These are phyloP conservation scores for Mycena galericulata DNA, from an alignment of 768 basidiomycete genomes.

Conservation along the genomic window DNA sequence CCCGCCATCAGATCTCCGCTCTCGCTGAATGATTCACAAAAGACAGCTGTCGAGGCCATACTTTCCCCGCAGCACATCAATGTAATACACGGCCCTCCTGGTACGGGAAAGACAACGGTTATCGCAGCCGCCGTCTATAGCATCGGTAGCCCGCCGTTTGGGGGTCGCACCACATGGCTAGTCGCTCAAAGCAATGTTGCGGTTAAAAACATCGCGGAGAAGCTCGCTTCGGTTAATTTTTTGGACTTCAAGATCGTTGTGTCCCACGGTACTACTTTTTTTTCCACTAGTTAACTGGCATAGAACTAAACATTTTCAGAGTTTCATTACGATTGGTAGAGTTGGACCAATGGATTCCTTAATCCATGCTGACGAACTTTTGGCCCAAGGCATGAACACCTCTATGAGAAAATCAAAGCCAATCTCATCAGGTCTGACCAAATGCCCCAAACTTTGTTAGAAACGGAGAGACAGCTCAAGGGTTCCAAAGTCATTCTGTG, in stretches of 20 bases:
- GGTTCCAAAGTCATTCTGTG: constrained; percentile 70
- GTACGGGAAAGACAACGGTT: constrained; percentile 74
- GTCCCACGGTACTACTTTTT: constrained; percentile 50
- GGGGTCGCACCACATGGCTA: constrained; percentile 64
- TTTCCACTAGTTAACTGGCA: too few species aligned
- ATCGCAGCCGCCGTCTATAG: constrained; percentile 63
- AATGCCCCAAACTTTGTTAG: constrained; percentile 40
- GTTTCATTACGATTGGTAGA: constrained; percentile 75
- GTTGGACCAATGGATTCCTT: constrained; percentile 14
- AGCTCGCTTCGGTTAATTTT: constrained; percentile 61
- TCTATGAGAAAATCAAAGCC: constrained; percentile 61
- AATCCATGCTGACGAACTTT: constrained; percentile 16
- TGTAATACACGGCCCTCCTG: constrained; percentile 66
- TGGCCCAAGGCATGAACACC: constrained; percentile 74
- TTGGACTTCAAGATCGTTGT: constrained; percentile 70
- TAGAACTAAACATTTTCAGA: constrained; percentile 41
- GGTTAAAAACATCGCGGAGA: constrained; percentile 86
- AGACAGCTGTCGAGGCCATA: constrained; percentile 47
- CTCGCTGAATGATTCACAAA: constrained; percentile 53
- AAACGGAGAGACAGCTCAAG: constrained; percentile 42
- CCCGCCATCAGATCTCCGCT: too few species aligned
- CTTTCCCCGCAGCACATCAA: constrained; percentile 47
- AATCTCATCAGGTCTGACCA: constrained; percentile 63
- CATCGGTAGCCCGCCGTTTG: constrained; percentile 43
- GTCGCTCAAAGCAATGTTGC: constrained; percentile 83